Evolutionary conservation across 1,139 yeast genomes (phyloP).

Genomic region (Candida tropicalis): DNA sequence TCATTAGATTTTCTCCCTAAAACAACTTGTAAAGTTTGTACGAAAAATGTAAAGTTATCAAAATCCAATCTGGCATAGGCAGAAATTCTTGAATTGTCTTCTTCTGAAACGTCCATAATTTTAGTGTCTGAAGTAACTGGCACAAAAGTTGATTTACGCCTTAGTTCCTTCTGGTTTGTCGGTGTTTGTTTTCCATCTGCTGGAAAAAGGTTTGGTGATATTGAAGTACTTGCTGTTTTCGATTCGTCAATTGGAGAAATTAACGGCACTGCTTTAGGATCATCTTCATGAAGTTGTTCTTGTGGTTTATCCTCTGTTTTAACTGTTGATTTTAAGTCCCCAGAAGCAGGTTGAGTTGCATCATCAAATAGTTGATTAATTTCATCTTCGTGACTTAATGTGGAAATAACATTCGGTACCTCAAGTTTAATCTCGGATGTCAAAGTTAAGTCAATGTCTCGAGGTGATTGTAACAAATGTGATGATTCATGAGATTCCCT

Average conservation of each 20-base stretch:
- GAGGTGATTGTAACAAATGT: conserved; percentile 6
- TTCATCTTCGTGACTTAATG: conserved; percentile 3
- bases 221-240: conserved; percentile 21
- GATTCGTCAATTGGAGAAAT: conserved; percentile 11
- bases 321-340: not conserved
- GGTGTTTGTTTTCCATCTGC: conserved; percentile 5
- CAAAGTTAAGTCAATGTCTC: conserved; percentile 3
- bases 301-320: not conserved
- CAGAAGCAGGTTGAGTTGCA: not conserved
- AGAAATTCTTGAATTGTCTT: conserved; percentile 58
- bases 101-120: conserved; percentile 7
- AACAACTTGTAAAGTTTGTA: conserved; percentile 91
- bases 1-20: conserved; percentile 88
- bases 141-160: conserved; percentile 18
- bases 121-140: conserved; percentile 17
- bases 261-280: conserved; percentile 1
- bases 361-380: conserved; percentile 4
- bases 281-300: conserved; percentile 6
- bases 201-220: conserved; percentile 18
- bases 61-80: conserved; percentile 96
- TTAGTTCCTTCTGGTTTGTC: conserved; percentile 12
- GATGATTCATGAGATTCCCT: conserved; percentile 4
- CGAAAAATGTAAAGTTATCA: conserved; percentile 89
- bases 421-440: conserved; percentile 3
- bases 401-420: conserved; percentile 1